These are phyloP conservation scores for Candida dubliniensis DNA, from an alignment of 1,139 yeast genomes.

Conservation along the genomic window DNA sequence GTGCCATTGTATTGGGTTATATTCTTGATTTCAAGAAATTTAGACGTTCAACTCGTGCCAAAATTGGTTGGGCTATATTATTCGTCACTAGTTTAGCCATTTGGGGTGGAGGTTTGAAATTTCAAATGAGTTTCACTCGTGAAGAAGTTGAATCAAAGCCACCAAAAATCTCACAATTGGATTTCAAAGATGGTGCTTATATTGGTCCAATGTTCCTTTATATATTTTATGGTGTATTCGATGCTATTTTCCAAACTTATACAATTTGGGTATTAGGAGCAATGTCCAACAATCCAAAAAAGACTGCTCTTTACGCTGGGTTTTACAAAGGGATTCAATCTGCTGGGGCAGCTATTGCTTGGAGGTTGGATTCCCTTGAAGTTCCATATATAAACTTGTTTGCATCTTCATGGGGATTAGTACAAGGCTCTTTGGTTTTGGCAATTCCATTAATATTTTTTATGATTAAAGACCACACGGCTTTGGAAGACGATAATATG, in stretches of 20 bases:
- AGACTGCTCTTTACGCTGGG: constrained; percentile 58
- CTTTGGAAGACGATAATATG: constrained; percentile 37
- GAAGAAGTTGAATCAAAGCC: constrained; percentile 26
- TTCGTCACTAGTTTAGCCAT: constrained; percentile 46
- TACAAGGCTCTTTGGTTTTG: constrained; percentile 47
- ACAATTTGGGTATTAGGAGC: constrained; percentile 61
- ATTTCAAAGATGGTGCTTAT: constrained; percentile 45
- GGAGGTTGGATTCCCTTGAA: constrained; percentile 55
- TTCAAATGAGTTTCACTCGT: constrained; percentile 48
- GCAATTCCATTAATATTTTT: constrained; percentile 41
- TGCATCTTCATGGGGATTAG: constrained; percentile 58
- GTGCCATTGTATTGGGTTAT: constrained; percentile 51
- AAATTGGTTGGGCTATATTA: constrained; percentile 45
- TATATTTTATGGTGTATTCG: constrained; percentile 59
- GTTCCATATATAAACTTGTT: constrained; percentile 46
- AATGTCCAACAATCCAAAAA: constrained; percentile 56
- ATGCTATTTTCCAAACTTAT: constrained; percentile 58
- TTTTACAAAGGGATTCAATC: constrained; percentile 64
- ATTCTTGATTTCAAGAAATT: constrained; percentile 45
- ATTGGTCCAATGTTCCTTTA: constrained; percentile 63
- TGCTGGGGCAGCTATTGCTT: constrained; percentile 62
- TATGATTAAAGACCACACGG: constrained; percentile 47
- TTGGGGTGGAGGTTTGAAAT: constrained; percentile 64
- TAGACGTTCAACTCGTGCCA: constrained; percentile 47
- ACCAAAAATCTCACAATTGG: constrained; percentile 31